A percentile compares a stretch with the other conserved stretches of the same genome.
Evolutionary conservation across 73 alveolate species (phyloP).

Genomic region (Paramecium biaurelia): DNA sequence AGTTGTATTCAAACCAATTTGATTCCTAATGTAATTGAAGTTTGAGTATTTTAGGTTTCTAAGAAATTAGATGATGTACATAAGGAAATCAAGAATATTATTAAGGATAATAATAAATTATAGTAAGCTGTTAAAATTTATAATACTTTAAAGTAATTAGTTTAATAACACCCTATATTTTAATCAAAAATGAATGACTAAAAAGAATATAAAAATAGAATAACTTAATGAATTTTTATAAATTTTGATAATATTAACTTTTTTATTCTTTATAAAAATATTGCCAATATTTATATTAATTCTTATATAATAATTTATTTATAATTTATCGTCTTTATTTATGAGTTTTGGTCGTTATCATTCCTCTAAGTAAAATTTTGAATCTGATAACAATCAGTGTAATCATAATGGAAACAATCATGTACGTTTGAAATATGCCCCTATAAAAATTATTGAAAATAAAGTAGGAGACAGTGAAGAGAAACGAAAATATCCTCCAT

Average conservation of each 20-base stretch:
- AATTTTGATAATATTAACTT: not conserved
- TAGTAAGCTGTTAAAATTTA: not conserved
- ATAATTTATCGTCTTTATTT: not conserved
- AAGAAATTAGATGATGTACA: not conserved
- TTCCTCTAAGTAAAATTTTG: not conserved
- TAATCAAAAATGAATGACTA: not conserved
- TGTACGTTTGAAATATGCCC: not conserved
- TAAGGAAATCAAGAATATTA: not conserved
- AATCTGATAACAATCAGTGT: not conserved
- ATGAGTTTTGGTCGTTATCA: constrained; percentile 40
- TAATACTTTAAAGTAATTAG: not conserved
- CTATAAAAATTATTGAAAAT: not conserved
- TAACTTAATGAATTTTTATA: not conserved
- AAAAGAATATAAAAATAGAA: not conserved
- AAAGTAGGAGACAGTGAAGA: not conserved
- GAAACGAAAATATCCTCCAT: constrained; percentile 4
- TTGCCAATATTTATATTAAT: not conserved
- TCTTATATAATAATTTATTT: not conserved
- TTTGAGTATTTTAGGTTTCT: not conserved
- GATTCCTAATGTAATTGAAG: not conserved
- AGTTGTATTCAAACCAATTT: not conserved
- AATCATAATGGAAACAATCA: not conserved
- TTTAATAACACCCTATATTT: not conserved
- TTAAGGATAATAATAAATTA: not conserved
- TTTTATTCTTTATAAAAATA: not conserved